Conservation (phyloP, 306 rosid species). For the Crotalaria pallida region DNA sequence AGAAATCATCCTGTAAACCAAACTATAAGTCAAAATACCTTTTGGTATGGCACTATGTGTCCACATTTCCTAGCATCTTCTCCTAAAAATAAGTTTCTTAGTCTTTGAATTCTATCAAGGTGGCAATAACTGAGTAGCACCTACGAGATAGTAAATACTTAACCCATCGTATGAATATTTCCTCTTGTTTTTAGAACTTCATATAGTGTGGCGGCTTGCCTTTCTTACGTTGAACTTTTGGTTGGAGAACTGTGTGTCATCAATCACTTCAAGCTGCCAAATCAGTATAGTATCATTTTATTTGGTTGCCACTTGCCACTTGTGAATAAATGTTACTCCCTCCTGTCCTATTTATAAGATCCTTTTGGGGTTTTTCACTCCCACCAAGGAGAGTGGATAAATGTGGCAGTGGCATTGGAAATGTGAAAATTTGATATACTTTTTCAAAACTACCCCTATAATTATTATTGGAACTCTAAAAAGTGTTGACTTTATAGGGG, state of each 20-base stretch:
- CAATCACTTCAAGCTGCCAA: conserved; percentile 13
- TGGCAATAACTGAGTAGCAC: conserved; percentile 5
- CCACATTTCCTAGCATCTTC: conserved; percentile 33
- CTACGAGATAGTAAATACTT: not conserved
- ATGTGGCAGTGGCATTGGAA: no score
- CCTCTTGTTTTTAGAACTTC: not conserved
- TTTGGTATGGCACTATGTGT: conserved; percentile 16
- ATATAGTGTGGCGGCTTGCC: conserved; percentile 9
- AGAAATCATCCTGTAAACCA: conserved; percentile 4
- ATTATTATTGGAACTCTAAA: no score
- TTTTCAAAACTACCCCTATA: no score
- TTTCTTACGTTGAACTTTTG: conserved; percentile 11
- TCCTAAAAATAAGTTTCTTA: conserved; percentile 12
- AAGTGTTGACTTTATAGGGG: no score
- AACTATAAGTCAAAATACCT: conserved; percentile 35
- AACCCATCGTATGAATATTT: not conserved
- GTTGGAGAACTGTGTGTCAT: not conserved
- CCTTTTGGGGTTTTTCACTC: no score
- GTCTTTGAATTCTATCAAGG: conserved; percentile 4
- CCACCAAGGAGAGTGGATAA: no score
- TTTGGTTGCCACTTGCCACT: not conserved
- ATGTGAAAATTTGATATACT: no score
- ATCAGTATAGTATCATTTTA: not conserved
- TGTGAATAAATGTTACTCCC: no score
- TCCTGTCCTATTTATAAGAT: no score